phyloP scores from a whole-genome alignment of 2,329 filamentous ascomycete species.

The Aspergillus ustus region DNA sequence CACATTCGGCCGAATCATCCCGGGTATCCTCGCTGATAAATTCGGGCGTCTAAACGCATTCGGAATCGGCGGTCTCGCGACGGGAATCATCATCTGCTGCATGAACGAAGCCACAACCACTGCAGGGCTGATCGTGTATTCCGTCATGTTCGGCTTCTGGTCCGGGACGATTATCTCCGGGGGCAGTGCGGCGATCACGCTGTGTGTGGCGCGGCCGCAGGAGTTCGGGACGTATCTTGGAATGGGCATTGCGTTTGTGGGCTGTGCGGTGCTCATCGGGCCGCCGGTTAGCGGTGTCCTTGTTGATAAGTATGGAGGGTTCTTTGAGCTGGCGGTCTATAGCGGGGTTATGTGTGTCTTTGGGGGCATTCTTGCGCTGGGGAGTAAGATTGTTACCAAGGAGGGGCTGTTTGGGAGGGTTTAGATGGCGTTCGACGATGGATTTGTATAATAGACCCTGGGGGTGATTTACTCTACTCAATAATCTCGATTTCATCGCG shows the following conservation, averaged over 20 bases:
- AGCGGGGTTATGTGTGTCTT: conserved; percentile 33
- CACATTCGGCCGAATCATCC: conserved; percentile 38
- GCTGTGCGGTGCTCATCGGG: conserved; percentile 54
- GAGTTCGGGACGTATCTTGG: conserved; percentile 48
- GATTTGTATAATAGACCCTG: too few species aligned
- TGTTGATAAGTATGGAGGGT: conserved; percentile 48
- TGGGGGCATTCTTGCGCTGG: conserved; percentile 35
- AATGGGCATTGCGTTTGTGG: conserved; percentile 37
- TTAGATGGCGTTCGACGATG: neutral
- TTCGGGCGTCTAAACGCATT: conserved; percentile 44
- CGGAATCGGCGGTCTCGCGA: conserved; percentile 24
- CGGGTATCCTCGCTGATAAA: conserved; percentile 39
- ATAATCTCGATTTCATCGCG: too few species aligned
- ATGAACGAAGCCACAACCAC: conserved; percentile 32
- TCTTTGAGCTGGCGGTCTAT: conserved; percentile 42
- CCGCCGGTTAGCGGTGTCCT: conserved; percentile 54
- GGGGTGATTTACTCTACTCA: too few species aligned
- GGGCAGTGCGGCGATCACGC: conserved; percentile 41
- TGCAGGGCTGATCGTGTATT: conserved; percentile 36
- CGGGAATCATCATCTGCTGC: conserved; percentile 38
- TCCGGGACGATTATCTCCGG: conserved; percentile 46
- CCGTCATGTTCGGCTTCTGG: conserved; percentile 46
- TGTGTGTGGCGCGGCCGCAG: conserved; percentile 33
- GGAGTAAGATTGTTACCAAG: conserved; percentile 40
- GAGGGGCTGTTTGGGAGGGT: conserved; percentile 45